Percentiles rank a stretch among this genome's conserved stretches.
These are phyloP conservation scores for Cenchrus americanus DNA, from an alignment of 176 grass and related monocot genomes.

Conservation along the genomic window DNA sequence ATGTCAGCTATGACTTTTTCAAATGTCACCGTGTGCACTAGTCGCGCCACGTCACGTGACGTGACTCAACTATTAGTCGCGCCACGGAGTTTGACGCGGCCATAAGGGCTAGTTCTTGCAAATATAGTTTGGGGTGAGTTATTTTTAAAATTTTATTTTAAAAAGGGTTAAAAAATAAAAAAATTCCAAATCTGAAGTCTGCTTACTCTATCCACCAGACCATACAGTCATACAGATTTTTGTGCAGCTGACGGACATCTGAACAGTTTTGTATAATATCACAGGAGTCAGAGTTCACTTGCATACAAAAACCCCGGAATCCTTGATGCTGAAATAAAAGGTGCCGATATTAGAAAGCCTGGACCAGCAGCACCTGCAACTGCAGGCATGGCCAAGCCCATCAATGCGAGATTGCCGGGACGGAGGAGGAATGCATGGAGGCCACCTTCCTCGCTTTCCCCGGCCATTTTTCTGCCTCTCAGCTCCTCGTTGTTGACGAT, in stretches of 20 bases:
- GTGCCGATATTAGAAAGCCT: neutral
- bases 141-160: too few species aligned
- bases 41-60: too few species aligned
- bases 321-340: neutral
- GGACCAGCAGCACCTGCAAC: constrained; percentile 7
- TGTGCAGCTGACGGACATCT: constrained; percentile 10
- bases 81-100: too few species aligned
- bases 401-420: constrained; percentile 33
- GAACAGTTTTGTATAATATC: neutral
- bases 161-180: too few species aligned
- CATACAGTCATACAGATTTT: constrained; percentile 10
- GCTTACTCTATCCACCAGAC: neutral
- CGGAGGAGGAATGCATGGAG: constrained; percentile 47
- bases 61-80: too few species aligned
- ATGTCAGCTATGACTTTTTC: too few species aligned
- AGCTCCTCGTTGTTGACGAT: constrained; percentile 51
- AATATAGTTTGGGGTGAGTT: too few species aligned
- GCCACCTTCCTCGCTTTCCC: constrained; percentile 49
- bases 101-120: too few species aligned
- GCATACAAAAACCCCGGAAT: neutral
- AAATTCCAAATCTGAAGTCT: neutral
- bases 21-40: too few species aligned
- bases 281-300: neutral
- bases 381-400: constrained; percentile 24
- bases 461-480: constrained; percentile 50